Base-by-base conservation (phyloP, 164 flowering plant genomes). In the Aristolochia fimbriata region DNA sequence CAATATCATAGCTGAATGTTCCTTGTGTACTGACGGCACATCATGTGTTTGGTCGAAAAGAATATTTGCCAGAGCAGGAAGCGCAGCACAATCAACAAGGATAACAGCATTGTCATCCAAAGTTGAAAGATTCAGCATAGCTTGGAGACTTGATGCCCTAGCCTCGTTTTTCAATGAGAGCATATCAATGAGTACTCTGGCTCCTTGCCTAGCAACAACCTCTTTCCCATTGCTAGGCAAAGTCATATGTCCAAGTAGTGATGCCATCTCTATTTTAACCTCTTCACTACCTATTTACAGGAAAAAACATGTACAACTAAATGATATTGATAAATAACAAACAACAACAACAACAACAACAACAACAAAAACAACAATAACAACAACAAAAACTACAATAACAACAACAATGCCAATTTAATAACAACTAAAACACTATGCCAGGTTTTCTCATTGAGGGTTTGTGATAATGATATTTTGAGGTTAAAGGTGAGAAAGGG, bases 101-200 rank as follows among this genome's bases (percentile, higher is more conserved):
- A 76, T 74, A 53, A 72, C 67, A 51, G 77, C 81, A 72, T 83
- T 83, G 70, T 83, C 88, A 67, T 74, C 82, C 59, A 77, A 70
- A 52, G 65, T 17, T 19, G 84, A 83, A 56, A 83, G 68, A 59
- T 77, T 83, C 62, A 65, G 46, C 68, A 83, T 63, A n/a, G 82
- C 82, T 64, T 67, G 74, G 67, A 83, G 71, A 68, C 88, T 76
- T 51, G 80, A 49, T 22, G 46, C 25, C 55, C 72, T 72, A 50
- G 69, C 79, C 62, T 73, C 77, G 47, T 76, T 67, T 63, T 77
- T 79, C 8, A 59, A 46, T 37, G 64, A 59, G 53, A 81, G 71
- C 84, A 83, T 68, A 51, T 71, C 72, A 63, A 79, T 72, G 24
- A 83, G 74, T 55, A 60, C 58, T 62, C 70, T 79, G 31, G 79